Conservation (phyloP, 2,329 filamentous ascomycete genomes). For the Nectriaceae sp. region DNA sequence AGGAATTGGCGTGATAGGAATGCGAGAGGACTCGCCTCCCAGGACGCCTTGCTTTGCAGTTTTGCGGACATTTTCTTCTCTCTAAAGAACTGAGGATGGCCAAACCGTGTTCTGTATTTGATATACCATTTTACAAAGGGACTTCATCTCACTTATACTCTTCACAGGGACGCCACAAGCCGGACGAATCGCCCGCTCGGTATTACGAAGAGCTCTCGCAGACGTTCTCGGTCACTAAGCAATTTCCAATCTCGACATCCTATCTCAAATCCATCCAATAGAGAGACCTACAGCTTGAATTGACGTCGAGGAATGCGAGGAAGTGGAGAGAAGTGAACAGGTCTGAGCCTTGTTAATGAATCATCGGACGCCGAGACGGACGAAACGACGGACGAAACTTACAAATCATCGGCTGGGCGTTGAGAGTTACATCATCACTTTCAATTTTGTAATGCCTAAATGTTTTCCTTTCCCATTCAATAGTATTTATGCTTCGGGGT, state of each 20-base stretch:
- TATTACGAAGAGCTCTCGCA: background rate
- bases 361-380: slow-evolving; percentile 24
- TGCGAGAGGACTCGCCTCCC: slow-evolving; percentile 22
- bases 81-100: too few species aligned
- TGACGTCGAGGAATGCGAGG: background rate
- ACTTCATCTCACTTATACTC: background rate
- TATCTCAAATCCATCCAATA: background rate
- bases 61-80: slow-evolving; percentile 21
- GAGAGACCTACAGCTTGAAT: background rate
- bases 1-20: slow-evolving; percentile 29
- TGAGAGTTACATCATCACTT: too few species aligned
- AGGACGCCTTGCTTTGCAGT: slow-evolving; percentile 19
- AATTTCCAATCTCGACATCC: background rate
- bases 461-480: too few species aligned
- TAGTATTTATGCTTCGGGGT: too few species aligned
- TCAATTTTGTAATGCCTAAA: too few species aligned
- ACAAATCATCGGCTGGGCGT: too few species aligned
- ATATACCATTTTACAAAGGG: background rate
- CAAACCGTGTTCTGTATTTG: background rate
- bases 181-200: background rate
- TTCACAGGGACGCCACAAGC: background rate
- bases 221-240: background rate
- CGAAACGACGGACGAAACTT: slow-evolving; percentile 2
- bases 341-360: slow-evolving; percentile 2
- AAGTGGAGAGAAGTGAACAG: slow-evolving; percentile 1